phyloP scores from a whole-genome alignment of 2,329 filamentous ascomycete genomes.

The Fusarium coicis region DNA sequence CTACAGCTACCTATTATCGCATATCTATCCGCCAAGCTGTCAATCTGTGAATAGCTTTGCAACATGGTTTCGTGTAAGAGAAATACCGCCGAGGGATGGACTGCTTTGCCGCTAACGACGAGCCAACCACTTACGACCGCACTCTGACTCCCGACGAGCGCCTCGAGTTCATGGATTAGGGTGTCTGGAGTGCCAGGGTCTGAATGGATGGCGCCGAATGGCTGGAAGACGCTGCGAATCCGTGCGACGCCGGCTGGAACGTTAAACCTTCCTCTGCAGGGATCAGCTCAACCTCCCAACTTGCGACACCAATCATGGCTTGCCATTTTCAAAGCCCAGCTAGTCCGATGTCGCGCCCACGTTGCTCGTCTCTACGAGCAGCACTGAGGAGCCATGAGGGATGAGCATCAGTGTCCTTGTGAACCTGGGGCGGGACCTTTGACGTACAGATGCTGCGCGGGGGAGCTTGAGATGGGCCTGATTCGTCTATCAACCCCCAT shows the following conservation, averaged over 20 bases:
- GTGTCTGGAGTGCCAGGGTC: constrained; percentile 17
- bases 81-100: constrained; percentile 43
- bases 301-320: constrained; percentile 48
- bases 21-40: constrained; percentile 40
- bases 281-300: constrained; percentile 34
- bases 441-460: constrained; percentile 45
- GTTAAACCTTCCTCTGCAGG: constrained; percentile 42
- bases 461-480: constrained; percentile 33
- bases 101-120: constrained; percentile 33
- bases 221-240: constrained; percentile 40
- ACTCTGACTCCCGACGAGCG: constrained; percentile 30
- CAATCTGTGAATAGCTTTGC: constrained; percentile 46
- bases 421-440: constrained; percentile 35
- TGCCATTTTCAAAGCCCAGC: constrained; percentile 45
- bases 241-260: constrained; percentile 43
- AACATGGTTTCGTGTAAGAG: constrained; percentile 52
- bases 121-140: constrained; percentile 42
- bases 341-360: constrained; percentile 48
- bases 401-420: constrained; percentile 10
- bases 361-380: constrained; percentile 22
- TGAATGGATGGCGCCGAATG: constrained; percentile 34
- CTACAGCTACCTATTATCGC: constrained; percentile 17
- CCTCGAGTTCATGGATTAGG: constrained; percentile 26
- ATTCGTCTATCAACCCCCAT: constrained; percentile 39
- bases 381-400: constrained; percentile 23